Conservation (phyloP, 495 filamentous ascomycete genomes). For the Apiosordaria backusii region DNA sequence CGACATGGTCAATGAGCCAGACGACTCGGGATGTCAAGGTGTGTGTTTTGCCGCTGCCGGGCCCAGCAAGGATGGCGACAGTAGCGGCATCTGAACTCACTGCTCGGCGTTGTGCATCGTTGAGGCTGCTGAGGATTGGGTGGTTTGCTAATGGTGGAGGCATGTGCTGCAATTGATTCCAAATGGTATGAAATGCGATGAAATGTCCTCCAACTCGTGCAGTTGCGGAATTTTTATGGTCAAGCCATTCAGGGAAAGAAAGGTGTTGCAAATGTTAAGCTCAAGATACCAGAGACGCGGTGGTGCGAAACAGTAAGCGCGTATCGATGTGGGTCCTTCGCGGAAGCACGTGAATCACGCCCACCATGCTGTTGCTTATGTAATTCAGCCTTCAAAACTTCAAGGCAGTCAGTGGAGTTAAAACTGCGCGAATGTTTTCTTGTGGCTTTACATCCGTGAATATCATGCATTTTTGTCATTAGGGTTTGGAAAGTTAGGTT, state of each 20-base stretch:
- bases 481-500: no score
- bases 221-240: background rate
- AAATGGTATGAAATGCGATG: background rate
- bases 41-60: conserved; percentile 87
- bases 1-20: conserved; percentile 79
- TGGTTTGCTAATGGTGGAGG: conserved; percentile 14
- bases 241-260: background rate
- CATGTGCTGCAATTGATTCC: background rate
- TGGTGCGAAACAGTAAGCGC: background rate
- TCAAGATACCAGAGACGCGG: background rate
- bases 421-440: background rate
- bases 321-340: background rate
- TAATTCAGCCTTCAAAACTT: background rate
- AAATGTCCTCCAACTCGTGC: background rate
- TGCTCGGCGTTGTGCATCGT: conserved; percentile 76
- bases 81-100: conserved; percentile 75
- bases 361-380: background rate
- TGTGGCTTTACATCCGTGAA: no score
- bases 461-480: no score
- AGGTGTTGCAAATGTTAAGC: background rate
- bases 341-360: background rate
- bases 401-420: no score
- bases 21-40: conserved; percentile 92
- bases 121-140: conserved; percentile 64
- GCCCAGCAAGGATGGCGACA: conserved; percentile 86